Evolutionary conservation across 1,284 basidiomycete genomes (phyloP), one percentile per base, ranked within the genome.

Genomic region (Xerocomus tenax): DNA sequence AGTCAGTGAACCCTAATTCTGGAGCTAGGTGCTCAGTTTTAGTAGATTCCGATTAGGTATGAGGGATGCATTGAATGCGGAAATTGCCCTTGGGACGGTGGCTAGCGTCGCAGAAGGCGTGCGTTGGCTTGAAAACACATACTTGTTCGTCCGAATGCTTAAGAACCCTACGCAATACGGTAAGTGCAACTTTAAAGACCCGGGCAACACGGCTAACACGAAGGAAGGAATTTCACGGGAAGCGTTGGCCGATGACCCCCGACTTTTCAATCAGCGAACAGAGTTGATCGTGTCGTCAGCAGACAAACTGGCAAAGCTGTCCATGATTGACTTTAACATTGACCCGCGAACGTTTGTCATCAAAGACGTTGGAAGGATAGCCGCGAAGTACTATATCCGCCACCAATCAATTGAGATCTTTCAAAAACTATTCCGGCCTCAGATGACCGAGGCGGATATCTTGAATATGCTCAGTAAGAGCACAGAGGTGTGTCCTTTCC

Each of bases 81-180:
- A 99, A 64, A 88, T 98, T 46, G 78, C 94, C 2, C 77, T 99
- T 0, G 96, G 96, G 1, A 98, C 96, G 0, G 96, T 99, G 10
- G 79, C 89, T 3, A 96, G 82, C 56, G 77, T 88, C 19, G 72
- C 77, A 48, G 96, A 99, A 64, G 96, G 86, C 13, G 83, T 97
- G 7, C 84, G 86, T 52, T 99, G 96, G 97, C 75, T 99, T 39
- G 90, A 94, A 10, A 99, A 97, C 65, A 98, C 96, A 0, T 99
- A 98, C 66, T 78, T 98, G 21, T 94, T 91, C 63, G 95, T 98
- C 2, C 81, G 96, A 40, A 96, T 98, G 92, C 78, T 82, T 48
- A 89, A 88, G 64, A 96, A 96, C 57, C 96, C 95, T 0, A 81
- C 87, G 57, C 74, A 89, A 47, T 98, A 98, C 62, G 93, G 91